Base-by-base conservation (phyloP, 208 protist genomes). In the Herpetomonas muscarum region DNA sequence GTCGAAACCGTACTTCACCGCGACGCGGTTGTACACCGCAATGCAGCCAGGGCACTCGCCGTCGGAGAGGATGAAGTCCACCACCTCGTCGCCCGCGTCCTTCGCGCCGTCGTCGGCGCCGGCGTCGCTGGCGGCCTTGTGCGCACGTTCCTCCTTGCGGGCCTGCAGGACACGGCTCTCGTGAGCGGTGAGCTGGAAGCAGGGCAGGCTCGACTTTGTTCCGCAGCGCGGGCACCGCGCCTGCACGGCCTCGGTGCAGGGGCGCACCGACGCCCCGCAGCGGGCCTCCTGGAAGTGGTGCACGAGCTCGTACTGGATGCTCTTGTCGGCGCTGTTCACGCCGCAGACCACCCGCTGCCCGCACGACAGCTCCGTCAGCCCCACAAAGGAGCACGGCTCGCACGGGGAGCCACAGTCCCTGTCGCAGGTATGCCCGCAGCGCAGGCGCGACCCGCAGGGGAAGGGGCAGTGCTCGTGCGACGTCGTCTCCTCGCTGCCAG, bases 301-400 rank as follows among this genome's bases (percentile, higher is more conserved):
- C 21, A 90, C 81, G 41, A 78, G 70, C 36, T 58, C 55, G 66
- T 79, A 83, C 53, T 46, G 58, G 42, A 84, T 49, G 52, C 29
- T 57, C 48, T 71, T 66, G 51, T 78, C 74, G 28, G 47, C 28
- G 41, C 73, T 70, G 51, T 72, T 74, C 32, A 81, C 69, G 17
- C 89, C 89, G 34, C 76, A 74, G 36, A 93, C 68, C 22, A 92
- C 85, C 9, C 75, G 70, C 70, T 95, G 89, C 9, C 89, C 89
- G 49, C 89, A 95, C 51, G 74, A 10, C 30, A 95, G 78, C 54
- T 87, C 71, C 4, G 54, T 52, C 34, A 90, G 63, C 10, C 83
- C 85, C 24, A 79, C 62, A 55, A 90, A 90, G 26, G 69, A 59
- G 55, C 89, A 95, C 54, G 83, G 80, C 21, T 63, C 65, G 55